Evolutionary conservation across 441 rosid genomes (phyloP), one percentile per base, ranked within the genome.

Genomic region (Populus trichocarpa): DNA sequence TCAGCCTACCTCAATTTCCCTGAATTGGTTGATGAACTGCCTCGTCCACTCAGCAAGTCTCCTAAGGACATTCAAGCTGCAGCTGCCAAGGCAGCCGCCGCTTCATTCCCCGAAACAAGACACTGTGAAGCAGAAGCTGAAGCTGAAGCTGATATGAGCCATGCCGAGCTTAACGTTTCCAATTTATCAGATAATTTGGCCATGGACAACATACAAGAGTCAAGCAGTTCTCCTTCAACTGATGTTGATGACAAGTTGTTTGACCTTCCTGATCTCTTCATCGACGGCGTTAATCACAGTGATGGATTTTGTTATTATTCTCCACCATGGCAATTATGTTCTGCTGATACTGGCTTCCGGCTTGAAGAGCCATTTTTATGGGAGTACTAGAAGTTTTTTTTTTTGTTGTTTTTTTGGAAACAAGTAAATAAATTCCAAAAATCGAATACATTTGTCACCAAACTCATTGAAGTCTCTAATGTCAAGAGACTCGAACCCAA

Each of bases 211-310:
- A 36, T 79, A 57, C 87, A 77, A 71, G 88, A 85, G 79, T 88
- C 85, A 64, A 79, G 82, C 68, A 78, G 86, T 68, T 88, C 86
- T 72, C 82, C 84, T 7, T 83, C 88, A 23, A 72, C 77, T 61
- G 87, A 87, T 69, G 85, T 71, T 5, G 93, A 89, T 2, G 92
- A 88, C n/a, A 74, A 83, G 23, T 76, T 93, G 86, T 93, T 93
- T 79, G 96, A 91, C 83, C 83, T 93, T 42, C 97, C 97, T n/a
- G 96, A 93, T 86, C 90, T 93, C 70, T 85, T 83, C 82, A 83
- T 85, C 23, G 89, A 86, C n/a, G 84, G 83, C 18, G 50, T 76
- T 30, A 83, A 82, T 83, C 85, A 64, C 61, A 80, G 75, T 70
- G 82, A 78, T 23, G 87, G 83, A 4, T 89, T 87, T 73, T 36